These are phyloP conservation scores for Fomitopsis schrenkii DNA, from an alignment of 1,284 basidiomycete genomes.

Conservation along the genomic window DNA sequence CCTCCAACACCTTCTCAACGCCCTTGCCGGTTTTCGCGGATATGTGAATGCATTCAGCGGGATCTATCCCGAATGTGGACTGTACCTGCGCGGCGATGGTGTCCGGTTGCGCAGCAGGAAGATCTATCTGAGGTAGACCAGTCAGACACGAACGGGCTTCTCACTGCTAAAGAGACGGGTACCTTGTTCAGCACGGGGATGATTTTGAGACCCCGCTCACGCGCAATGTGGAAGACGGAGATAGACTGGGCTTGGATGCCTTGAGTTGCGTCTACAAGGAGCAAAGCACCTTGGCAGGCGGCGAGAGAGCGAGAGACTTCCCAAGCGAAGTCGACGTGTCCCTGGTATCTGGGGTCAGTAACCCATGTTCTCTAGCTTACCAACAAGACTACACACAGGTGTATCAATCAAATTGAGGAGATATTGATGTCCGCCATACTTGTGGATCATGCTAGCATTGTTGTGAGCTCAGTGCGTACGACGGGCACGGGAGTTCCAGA, in stretches of 20 bases:
- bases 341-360: slow-evolving; percentile 36
- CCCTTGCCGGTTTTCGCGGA: slow-evolving; percentile 94
- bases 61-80: slow-evolving; percentile 76
- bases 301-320: slow-evolving; percentile 92
- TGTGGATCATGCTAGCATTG: slow-evolving; percentile 69
- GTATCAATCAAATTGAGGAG: slow-evolving; percentile 97
- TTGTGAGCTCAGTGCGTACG: not conserved
- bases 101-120: slow-evolving; percentile 82
- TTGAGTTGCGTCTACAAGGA: slow-evolving; percentile 94
- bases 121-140: slow-evolving; percentile 62
- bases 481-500: slow-evolving; percentile 20
- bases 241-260: slow-evolving; percentile 98
- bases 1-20: slow-evolving; percentile 69
- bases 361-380: not conserved
- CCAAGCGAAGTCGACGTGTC: slow-evolving; percentile 96
- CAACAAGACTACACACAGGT: slow-evolving; percentile 49
- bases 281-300: slow-evolving; percentile 90
- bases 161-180: slow-evolving; percentile 7
- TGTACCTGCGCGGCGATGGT: slow-evolving; percentile 79
- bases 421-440: slow-evolving; percentile 50
- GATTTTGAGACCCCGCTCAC: slow-evolving; percentile 78
- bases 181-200: slow-evolving; percentile 97
- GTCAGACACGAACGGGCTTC: not conserved
- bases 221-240: slow-evolving; percentile 89
- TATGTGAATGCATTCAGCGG: slow-evolving; percentile 69